phyloP scores from a whole-genome alignment of 2,329 filamentous ascomycete species.

The Apiospora pterosperma region DNA sequence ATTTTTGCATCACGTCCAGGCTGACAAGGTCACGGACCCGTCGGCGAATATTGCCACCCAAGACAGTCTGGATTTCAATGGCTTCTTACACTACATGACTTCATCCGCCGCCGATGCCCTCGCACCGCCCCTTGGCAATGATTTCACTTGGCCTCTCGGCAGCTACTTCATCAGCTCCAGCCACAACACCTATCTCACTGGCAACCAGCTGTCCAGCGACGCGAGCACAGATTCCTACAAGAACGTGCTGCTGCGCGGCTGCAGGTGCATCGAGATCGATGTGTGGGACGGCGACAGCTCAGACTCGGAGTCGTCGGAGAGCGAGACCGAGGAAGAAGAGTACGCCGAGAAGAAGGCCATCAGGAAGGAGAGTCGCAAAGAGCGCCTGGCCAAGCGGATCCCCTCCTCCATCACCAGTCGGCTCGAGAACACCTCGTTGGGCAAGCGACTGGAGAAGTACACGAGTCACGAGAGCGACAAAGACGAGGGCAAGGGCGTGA shows the following conservation, averaged over 20 bases:
- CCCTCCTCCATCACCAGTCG: conserved; percentile 39
- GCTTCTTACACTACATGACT: conserved; percentile 55
- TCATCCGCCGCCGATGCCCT: conserved; percentile 43
- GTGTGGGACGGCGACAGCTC: conserved; percentile 88
- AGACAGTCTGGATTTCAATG: conserved; percentile 41
- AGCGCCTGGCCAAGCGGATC: conserved; percentile 59
- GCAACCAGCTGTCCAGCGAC: conserved; percentile 81
- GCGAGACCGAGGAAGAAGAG: conserved; percentile 47
- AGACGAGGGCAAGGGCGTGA: conserved; percentile 4
- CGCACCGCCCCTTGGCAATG: conserved; percentile 36
- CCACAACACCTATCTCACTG: conserved; percentile 91
- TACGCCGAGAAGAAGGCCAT: conserved; percentile 46
- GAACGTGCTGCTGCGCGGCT: conserved; percentile 76
- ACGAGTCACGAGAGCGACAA: conserved; percentile 4
- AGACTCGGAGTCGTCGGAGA: conserved; percentile 65
- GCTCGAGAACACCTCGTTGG: conserved; percentile 46
- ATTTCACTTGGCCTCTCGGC: conserved; percentile 74
- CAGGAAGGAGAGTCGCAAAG: conserved; percentile 61
- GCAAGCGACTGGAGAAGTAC: conserved; percentile 35
- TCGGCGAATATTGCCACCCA: conserved; percentile 26
- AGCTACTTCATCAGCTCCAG: conserved; percentile 94
- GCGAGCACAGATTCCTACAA: conserved; percentile 89
- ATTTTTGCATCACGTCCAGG: conserved; percentile 46
- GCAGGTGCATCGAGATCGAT: conserved; percentile 89
- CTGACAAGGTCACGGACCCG: conserved; percentile 28